Base-by-base conservation (phyloP, 257 asterid species). In the Dorcoceras hygrometricum region DNA sequence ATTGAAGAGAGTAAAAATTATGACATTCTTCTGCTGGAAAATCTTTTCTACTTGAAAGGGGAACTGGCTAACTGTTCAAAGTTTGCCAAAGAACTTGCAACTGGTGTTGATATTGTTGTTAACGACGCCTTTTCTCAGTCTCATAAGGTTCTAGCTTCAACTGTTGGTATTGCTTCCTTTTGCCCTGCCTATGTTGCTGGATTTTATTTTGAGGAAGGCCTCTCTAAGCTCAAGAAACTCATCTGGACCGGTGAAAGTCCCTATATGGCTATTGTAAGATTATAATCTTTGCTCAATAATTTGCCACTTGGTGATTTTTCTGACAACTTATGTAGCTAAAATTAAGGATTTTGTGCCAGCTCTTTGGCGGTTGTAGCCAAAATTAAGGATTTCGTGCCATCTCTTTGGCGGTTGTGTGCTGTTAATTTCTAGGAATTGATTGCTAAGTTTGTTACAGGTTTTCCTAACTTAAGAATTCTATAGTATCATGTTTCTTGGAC, bases 51-150 rank as follows among this genome's bases (percentile, higher is more conserved):
- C 59, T 79, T 80, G 55, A 93, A 93, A 71, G 90, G 73, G 73
- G 97, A 90, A 77, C 68, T 75, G 60, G 82, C 99, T 46, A 93
- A 90, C 73, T 82, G 95, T 76, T 76, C 83, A 63, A 75, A 73
- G 59, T 86, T 93, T 60, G 78, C 95, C 29, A 62, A 82, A 79
- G 82, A 81, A 67, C 88, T 93, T 48, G 78, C 89, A 6, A 76
- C 80, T 65, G 87, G 87, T 22, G 81, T 88, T 61, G 96, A 93
- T 88, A 86, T 93, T 73, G 74, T 85, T 70, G 92, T 93, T 62
- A 93, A 90, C 75, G 99, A 93, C 62, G 79, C 96, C 20, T 88
- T 90, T 79, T 93, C 89, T 9, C 86, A 88, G 67, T 83, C 91
- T 59, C 97, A 88, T 74, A 93, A 85, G 79, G 65, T 82, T 74